A percentile compares a stretch with the other conserved stretches of the same genome.
These are phyloP conservation scores for Yarrowia galli DNA, from an alignment of 1,139 yeast species.

Conservation along the genomic window DNA sequence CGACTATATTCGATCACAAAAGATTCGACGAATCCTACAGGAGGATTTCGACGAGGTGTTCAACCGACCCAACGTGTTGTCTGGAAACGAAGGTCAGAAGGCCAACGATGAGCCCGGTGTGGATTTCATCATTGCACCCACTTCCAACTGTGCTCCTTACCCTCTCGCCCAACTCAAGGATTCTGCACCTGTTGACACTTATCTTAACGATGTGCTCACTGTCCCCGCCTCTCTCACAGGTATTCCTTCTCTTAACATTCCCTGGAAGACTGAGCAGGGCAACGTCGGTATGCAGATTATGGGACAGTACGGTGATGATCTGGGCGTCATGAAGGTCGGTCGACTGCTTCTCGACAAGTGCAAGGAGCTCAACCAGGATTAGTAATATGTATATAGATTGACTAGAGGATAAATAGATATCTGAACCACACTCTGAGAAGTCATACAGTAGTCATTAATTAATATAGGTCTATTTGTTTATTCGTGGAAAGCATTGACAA, in stretches of 20 bases:
- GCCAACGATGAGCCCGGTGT: conserved; percentile 50
- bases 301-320: conserved; percentile 88
- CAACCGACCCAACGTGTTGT: conserved; percentile 58
- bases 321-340: conserved; percentile 60
- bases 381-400: background rate
- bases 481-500: conserved; percentile 3
- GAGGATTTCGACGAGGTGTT: conserved; percentile 73
- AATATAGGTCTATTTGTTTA: background rate
- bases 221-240: conserved; percentile 94
- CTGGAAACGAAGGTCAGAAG: conserved; percentile 42
- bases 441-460: conserved; percentile 1
- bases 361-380: conserved; percentile 39
- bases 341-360: conserved; percentile 43
- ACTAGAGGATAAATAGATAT: background rate
- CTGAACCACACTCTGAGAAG: too few relatives aligned
- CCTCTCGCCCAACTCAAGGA: conserved; percentile 15
- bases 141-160: conserved; percentile 53
- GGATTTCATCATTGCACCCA: conserved; percentile 78
- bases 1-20: conserved; percentile 79
- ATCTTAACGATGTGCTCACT: conserved; percentile 82
- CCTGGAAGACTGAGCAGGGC: conserved; percentile 54
- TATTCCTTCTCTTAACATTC: conserved; percentile 81
- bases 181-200: conserved; percentile 61
- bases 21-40: conserved; percentile 65
- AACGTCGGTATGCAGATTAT: conserved; percentile 75